phyloP scores from a whole-genome alignment of 805 yeast genomes.

The Saccharomyces eubayanus region DNA sequence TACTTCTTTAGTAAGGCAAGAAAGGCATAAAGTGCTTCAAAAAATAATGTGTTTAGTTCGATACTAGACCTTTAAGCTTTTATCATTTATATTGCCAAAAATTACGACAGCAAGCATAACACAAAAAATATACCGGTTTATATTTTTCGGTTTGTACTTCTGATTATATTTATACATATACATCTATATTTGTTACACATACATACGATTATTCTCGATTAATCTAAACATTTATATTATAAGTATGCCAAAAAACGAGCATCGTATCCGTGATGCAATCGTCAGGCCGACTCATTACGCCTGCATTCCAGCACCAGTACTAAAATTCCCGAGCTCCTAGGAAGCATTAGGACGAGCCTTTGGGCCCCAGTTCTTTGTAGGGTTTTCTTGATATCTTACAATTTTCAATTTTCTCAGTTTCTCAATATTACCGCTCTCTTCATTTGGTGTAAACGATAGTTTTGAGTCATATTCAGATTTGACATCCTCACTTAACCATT shows the following conservation, averaged over 20 bases:
- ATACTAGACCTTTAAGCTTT: background rate
- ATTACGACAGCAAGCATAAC: background rate
- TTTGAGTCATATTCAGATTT: conserved; percentile 6
- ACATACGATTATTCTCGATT: background rate
- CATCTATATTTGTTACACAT: background rate
- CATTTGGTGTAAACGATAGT: conserved; percentile 52
- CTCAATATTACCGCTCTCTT: conserved; percentile 48
- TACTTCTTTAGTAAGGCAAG: conserved; percentile 3
- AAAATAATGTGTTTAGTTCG: background rate
- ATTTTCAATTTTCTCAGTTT: conserved; percentile 65
- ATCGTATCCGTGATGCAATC: background rate
- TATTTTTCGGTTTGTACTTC: background rate
- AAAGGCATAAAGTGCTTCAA: background rate
- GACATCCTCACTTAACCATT: conserved; percentile 14
- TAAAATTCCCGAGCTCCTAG: background rate
- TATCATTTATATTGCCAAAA: background rate
- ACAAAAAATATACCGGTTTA: background rate
- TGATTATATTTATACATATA: background rate
- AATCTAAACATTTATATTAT: background rate
- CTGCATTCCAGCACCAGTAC: background rate
- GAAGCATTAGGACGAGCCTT: conserved; percentile 57
- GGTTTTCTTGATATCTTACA: conserved; percentile 85
- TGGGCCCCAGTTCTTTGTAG: conserved; percentile 96
- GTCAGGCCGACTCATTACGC: background rate
- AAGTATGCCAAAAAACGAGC: background rate